phyloP scores from a whole-genome alignment of 306 rosid genomes.

The Castanea crenata region DNA sequence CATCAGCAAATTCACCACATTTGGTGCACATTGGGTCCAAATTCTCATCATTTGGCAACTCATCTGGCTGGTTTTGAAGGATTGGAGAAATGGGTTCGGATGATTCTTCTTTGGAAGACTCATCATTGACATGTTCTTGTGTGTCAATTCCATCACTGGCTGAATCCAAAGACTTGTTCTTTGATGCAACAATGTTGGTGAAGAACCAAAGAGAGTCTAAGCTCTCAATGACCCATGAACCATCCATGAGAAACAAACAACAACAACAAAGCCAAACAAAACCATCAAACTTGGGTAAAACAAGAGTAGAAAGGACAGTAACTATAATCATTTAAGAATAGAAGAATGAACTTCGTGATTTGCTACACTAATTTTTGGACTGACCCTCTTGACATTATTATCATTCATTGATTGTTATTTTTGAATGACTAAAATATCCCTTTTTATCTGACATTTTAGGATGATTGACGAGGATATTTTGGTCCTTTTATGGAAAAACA shows the following conservation, averaged over 20 bases:
- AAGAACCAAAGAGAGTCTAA: slow-evolving; percentile 71
- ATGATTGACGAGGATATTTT: not conserved
- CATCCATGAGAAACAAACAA: slow-evolving; percentile 29
- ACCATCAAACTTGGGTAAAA: not conserved
- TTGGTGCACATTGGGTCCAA: not conserved
- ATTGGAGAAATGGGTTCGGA: slow-evolving; percentile 17
- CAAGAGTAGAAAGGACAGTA: no score
- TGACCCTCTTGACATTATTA: not conserved
- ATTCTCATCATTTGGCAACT: slow-evolving; percentile 4
- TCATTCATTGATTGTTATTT: not conserved
- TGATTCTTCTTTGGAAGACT: slow-evolving; percentile 11
- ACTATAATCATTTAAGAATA: not conserved
- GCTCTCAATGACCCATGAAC: slow-evolving; percentile 35
- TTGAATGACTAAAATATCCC: not conserved
- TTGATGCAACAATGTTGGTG: slow-evolving; percentile 34
- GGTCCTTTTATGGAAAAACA: not conserved
- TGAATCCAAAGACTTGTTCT: not conserved
- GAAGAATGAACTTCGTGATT: not conserved
- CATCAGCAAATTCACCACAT: slow-evolving; percentile 15
- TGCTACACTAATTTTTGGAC: slow-evolving; percentile 13
- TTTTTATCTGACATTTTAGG: rapidly evolving
- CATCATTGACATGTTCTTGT: slow-evolving; percentile 8
- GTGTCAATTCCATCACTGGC: slow-evolving; percentile 3
- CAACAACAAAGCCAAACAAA: not conserved
- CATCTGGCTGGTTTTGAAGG: slow-evolving; percentile 5